Percentiles rank a stretch among this genome's conserved stretches.
phyloP scores from a whole-genome alignment of 2,329 filamentous ascomycete genomes.

The Aspergillus neoniger region DNA sequence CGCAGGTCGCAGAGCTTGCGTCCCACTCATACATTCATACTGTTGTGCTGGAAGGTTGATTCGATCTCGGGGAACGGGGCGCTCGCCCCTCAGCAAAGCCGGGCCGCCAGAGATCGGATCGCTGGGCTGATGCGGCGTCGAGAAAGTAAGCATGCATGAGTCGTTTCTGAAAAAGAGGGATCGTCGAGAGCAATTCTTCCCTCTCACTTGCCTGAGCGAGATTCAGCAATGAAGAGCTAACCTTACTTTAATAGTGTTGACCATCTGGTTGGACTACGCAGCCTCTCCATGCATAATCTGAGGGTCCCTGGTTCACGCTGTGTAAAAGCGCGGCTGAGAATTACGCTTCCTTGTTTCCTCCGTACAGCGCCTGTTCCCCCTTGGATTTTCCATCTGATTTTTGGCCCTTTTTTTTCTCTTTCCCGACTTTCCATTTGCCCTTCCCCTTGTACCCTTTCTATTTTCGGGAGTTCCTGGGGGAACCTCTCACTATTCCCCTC shows the following conservation, averaged over 20 bases:
- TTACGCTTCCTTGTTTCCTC: conserved; percentile 18
- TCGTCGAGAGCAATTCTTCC: conserved; percentile 17
- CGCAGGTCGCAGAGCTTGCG: conserved; percentile 25
- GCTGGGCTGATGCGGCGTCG: conserved; percentile 13
- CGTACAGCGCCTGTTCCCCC: not conserved
- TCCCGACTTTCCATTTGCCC: not conserved
- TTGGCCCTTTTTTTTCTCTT: conserved; percentile 2
- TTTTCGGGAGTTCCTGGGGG: not conserved
- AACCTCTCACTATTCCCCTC: conserved; percentile 9
- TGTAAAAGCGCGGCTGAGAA: conserved; percentile 20
- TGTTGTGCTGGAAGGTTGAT: conserved; percentile 16
- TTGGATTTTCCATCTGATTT: not conserved
- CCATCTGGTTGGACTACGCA: conserved; percentile 24
- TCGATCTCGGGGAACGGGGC: conserved; percentile 9
- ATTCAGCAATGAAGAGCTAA: conserved; percentile 23
- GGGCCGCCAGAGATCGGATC: conserved; percentile 16
- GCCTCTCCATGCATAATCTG: conserved; percentile 19
- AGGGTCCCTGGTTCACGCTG: conserved; percentile 17
- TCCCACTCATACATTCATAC: conserved; percentile 17
- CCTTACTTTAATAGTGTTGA: conserved; percentile 26
- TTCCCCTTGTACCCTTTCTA: conserved; percentile 4
- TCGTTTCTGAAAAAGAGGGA: conserved; percentile 15
- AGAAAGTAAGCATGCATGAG: conserved; percentile 17
- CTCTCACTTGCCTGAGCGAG: conserved; percentile 15
- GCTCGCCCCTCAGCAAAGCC: conserved; percentile 4